Base-by-base conservation (phyloP, 73 alveolate species). In the Halteria grandinella region DNA sequence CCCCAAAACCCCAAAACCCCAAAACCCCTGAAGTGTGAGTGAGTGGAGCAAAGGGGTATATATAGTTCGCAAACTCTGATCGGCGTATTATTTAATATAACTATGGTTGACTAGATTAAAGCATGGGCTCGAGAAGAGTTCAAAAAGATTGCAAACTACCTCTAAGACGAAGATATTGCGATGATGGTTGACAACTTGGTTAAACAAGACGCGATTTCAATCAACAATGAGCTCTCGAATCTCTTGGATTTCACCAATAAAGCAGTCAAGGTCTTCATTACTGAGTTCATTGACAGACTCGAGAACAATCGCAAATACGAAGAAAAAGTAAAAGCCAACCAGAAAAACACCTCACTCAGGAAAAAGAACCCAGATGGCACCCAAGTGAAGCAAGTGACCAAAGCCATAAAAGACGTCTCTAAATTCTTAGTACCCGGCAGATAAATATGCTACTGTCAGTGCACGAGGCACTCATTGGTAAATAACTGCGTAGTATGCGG, bases 401-500 rank as follows among this genome's bases (percentile, higher is more conserved):
- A 24, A 29, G 52, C 28, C 33, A 33, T 59, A 31, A 75, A 24
- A 18, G 87, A 75, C 40, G 41, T 49, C 5, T 51, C 47, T 21
- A 52, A 52, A 18, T 51, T 1, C 45, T 14, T 89, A 44, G 93
- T 72, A 21, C 74, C 87, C 47, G 91, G 91, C 37, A 72, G 91
- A 20, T 60, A 83, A 69, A 82, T 80, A 37, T 95, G 99, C 76
- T 83, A 85, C 59, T 95, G 98, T 58, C 87, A 93, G 71, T 95
- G 95, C 0, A 73, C 90, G 18, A 57, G 85, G 24, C 99, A 95
- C 75, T 88, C 85, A 8, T 74, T 95, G 29, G 87, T 95, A 5
- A 92, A 91, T 32, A 95, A 85, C 71, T 95, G 99, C 52, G 48
- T 86, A 2, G 82, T 66, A 45, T 95, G 99, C 77, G 99, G 99